phyloP scores from a whole-genome alignment of 768 basidiomycete genomes.

The Erythrobasidium yunnanense region DNA sequence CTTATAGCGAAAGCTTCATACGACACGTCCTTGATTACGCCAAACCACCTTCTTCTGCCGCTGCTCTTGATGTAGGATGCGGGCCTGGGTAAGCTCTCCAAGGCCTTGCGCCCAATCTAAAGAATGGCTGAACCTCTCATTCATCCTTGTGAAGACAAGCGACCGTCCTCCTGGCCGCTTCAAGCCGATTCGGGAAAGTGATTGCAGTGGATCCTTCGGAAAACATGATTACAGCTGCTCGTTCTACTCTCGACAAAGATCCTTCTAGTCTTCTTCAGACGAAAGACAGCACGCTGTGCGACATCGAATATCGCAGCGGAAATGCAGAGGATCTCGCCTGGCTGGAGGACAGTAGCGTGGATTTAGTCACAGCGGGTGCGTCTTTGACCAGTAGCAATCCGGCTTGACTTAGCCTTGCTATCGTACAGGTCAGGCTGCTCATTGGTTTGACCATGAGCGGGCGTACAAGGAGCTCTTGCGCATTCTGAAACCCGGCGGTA shows the following conservation, averaged over 20 bases:
- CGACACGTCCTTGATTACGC: neutral
- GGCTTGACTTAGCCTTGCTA: neutral
- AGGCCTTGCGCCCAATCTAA: neutral
- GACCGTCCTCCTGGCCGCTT: conserved; percentile 17
- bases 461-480: conserved; percentile 37
- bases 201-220: conserved; percentile 26
- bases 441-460: conserved; percentile 40
- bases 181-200: conserved; percentile 13
- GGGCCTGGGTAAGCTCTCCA: neutral
- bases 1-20: neutral
- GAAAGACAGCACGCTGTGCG: neutral
- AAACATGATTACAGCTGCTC: conserved; percentile 30
- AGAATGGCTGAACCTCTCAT: neutral
- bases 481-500: conserved; percentile 38
- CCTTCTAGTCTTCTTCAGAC: neutral
- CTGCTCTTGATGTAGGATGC: neutral
- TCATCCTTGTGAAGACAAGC: neutral
- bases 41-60: neutral
- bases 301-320: neutral
- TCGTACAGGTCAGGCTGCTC: conserved; percentile 39
- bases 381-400: neutral
- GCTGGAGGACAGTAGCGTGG: conserved; percentile 33
- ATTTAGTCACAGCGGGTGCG: conserved; percentile 40
- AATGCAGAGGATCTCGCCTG: conserved; percentile 36
- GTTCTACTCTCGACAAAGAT: conserved; percentile 29